These are phyloP conservation scores for Akanthomyces uredinophilus DNA, from an alignment of 2,329 filamentous ascomycete genomes.

Conservation along the genomic window DNA sequence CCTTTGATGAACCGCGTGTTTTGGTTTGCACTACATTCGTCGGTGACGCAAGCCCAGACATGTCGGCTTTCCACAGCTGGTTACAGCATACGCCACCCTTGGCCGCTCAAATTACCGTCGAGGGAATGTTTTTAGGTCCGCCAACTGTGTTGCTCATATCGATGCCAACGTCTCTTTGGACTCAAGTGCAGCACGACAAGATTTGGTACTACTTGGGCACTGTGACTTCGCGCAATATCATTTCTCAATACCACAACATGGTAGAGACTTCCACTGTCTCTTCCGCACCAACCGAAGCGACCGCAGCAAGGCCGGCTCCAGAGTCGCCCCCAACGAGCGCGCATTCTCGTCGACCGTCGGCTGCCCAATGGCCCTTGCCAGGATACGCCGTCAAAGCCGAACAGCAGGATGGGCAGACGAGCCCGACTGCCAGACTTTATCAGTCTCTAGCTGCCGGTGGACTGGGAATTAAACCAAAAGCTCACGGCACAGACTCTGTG, in stretches of 20 bases:
- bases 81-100: slow-evolving; percentile 54
- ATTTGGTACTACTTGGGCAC: slow-evolving; percentile 62
- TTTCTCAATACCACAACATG: slow-evolving; percentile 56
- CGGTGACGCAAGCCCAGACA: slow-evolving; percentile 59
- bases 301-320: not conserved
- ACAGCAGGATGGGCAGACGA: slow-evolving; percentile 21
- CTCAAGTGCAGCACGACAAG: slow-evolving; percentile 60
- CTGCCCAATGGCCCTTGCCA: not conserved
- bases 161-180: slow-evolving; percentile 60
- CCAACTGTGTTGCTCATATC: slow-evolving; percentile 63
- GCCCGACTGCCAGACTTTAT: slow-evolving; percentile 16
- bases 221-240: slow-evolving; percentile 63
- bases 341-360: not conserved
- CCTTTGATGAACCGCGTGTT: slow-evolving; percentile 58
- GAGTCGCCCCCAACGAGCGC: not conserved
- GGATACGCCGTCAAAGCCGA: not conserved
- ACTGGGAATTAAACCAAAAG: slow-evolving; percentile 27
- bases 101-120: slow-evolving; percentile 55
- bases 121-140: slow-evolving; percentile 63
- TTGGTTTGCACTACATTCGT: slow-evolving; percentile 63
- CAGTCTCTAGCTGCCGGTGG: slow-evolving; percentile 8
- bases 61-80: slow-evolving; percentile 63
- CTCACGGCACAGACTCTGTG: slow-evolving; percentile 50
- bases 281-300: not conserved
- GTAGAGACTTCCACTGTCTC: slow-evolving; percentile 33